Percentiles rank a stretch among this genome's conserved stretches.
Evolutionary conservation across 2,329 filamentous ascomycete species (phyloP).

Genomic region (Falciphora oryzae): DNA sequence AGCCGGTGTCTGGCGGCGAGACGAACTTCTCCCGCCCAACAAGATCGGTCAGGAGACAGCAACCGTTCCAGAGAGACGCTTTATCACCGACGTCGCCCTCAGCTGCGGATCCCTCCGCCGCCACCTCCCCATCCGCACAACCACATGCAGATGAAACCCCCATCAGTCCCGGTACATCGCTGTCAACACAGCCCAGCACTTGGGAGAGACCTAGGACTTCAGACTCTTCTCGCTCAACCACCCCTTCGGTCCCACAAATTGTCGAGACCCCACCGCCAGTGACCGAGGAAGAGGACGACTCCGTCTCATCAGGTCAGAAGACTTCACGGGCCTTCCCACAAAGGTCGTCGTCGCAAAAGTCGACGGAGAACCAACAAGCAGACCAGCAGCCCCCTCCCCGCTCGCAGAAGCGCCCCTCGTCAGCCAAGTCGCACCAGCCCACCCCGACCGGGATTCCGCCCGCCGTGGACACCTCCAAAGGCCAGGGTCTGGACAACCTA

Average conservation of each 20-base stretch:
- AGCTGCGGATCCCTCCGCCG: constrained; percentile 17
- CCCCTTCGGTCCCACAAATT: constrained; percentile 27
- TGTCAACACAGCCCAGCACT: not conserved
- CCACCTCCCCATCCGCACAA: constrained; percentile 17
- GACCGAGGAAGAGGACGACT: constrained; percentile 32
- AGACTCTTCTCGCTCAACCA: constrained; percentile 21
- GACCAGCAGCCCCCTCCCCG: constrained; percentile 23
- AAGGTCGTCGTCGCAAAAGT: constrained; percentile 48
- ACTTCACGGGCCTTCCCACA: constrained; percentile 39
- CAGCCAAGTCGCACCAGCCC: constrained; percentile 10
- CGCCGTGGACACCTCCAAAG: constrained; percentile 2
- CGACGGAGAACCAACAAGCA: constrained; percentile 15
- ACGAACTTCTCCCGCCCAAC: constrained; percentile 58
- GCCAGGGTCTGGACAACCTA: constrained; percentile 58
- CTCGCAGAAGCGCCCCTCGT: constrained; percentile 23
- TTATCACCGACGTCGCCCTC: not conserved
- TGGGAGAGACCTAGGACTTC: constrained; percentile 17
- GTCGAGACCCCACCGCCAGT: constrained; percentile 55
- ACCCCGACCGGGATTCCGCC: constrained; percentile 9
- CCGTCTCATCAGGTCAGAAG: constrained; percentile 19
- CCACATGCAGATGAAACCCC: constrained; percentile 1
- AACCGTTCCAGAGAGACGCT: constrained; percentile 42
- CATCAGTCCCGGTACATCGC: not conserved
- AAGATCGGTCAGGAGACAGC: constrained; percentile 40
- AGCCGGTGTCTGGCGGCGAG: constrained; percentile 49